Evolutionary conservation across 176 grass and related monocot genomes (phyloP).

Genomic region (Hsuehochloa calcarea): DNA sequence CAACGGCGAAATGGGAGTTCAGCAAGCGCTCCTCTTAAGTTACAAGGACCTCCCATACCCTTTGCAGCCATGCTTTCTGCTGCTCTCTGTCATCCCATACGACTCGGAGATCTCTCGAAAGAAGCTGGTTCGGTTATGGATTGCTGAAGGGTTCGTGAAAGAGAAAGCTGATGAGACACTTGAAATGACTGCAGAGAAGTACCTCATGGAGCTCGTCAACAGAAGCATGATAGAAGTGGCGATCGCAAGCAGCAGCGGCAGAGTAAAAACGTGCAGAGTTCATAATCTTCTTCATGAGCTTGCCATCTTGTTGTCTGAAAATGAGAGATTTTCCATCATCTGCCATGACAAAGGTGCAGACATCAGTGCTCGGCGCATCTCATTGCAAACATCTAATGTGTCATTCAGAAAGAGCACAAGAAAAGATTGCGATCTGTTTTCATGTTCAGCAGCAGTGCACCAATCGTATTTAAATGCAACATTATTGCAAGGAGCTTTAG

Average conservation of each 20-base stretch:
- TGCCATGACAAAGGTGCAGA: background rate
- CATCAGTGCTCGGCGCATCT: conserved; percentile 15
- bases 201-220: conserved; percentile 47
- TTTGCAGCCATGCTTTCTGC: conserved; percentile 50
- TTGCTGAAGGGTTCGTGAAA: conserved; percentile 50
- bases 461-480: background rate
- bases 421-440: conserved; percentile 41
- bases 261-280: conserved; percentile 43
- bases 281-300: conserved; percentile 48
- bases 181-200: conserved; percentile 50
- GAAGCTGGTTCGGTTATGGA: conserved; percentile 47
- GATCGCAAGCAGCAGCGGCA: conserved; percentile 5
- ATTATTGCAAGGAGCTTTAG: conserved; percentile 29
- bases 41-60: conserved; percentile 34
- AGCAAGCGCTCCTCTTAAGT: conserved; percentile 30
- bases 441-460: conserved; percentile 20
- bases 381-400: conserved; percentile 7
- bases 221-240: conserved; percentile 41
- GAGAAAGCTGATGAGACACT: conserved; percentile 32
- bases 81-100: conserved; percentile 39
- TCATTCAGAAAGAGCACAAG: conserved; percentile 26
- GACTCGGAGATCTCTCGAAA: conserved; percentile 33
- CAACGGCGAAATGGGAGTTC: conserved; percentile 24
- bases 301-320: conserved; percentile 30
- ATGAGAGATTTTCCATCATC: conserved; percentile 31